Conservation (phyloP, 2,329 filamentous ascomycete genomes). For the Ceratocystis lukuohia region DNA sequence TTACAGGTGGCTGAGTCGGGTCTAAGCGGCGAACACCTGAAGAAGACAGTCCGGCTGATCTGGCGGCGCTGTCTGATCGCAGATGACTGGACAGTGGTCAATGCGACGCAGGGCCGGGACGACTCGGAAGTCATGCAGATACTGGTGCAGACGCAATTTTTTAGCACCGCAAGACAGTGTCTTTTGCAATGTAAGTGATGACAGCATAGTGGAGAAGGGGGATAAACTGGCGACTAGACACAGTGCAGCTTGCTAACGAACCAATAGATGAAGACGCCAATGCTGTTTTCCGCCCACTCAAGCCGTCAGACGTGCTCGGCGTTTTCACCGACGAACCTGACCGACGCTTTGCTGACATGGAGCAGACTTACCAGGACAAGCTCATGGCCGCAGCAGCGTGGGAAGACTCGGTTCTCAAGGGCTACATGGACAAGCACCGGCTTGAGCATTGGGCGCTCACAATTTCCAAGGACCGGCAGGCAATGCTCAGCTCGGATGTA, state of each 20-base stretch:
- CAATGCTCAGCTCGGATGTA: conserved; percentile 26
- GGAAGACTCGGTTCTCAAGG: conserved; percentile 55
- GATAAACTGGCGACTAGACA: conserved; percentile 24
- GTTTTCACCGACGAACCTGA: conserved; percentile 50
- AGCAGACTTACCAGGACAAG: conserved; percentile 50
- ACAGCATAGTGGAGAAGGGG: neutral
- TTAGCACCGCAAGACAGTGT: conserved; percentile 51
- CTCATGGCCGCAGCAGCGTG: conserved; percentile 57
- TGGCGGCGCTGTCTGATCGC: conserved; percentile 79
- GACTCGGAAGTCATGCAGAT: conserved; percentile 53
- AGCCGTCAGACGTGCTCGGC: conserved; percentile 42
- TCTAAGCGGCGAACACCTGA: conserved; percentile 42
- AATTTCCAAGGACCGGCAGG: conserved; percentile 29
- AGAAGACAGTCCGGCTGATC: conserved; percentile 48
- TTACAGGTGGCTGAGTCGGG: conserved; percentile 46
- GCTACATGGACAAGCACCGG: conserved; percentile 52
- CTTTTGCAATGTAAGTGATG: conserved; percentile 48
- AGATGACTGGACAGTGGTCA: conserved; percentile 73
- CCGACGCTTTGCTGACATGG: conserved; percentile 44
- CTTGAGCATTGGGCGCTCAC: conserved; percentile 53
- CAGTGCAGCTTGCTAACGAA: conserved; percentile 8
- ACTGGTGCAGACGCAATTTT: conserved; percentile 54
- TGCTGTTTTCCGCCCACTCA: conserved; percentile 33
- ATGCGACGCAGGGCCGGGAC: conserved; percentile 60
- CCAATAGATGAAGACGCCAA: conserved; percentile 30